Percentiles rank a stretch among this genome's conserved stretches.
These are phyloP conservation scores for Physcomitrium patens DNA, from an alignment of 225 moss, liverwort and hornwort genomes.

Conservation along the genomic window DNA sequence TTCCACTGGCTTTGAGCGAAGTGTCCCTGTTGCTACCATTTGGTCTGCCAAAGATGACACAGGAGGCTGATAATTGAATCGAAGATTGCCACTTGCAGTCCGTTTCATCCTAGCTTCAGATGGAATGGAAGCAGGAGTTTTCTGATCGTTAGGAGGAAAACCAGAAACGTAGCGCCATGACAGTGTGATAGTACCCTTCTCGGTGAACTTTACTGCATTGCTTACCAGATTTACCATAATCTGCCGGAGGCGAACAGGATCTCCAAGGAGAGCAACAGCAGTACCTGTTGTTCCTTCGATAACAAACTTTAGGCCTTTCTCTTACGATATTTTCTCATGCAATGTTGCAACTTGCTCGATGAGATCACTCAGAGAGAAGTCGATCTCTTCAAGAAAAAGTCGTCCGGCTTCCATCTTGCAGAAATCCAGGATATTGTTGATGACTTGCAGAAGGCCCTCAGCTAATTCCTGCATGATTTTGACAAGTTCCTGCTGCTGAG, in stretches of 20 bases:
- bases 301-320: slow-evolving; percentile 60
- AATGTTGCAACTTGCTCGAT: slow-evolving; percentile 76
- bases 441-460: slow-evolving; percentile 91
- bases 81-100: slow-evolving; percentile 40
- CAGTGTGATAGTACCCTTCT: slow-evolving; percentile 59
- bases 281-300: slow-evolving; percentile 45
- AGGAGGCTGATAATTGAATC: slow-evolving; percentile 15
- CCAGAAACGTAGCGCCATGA: slow-evolving; percentile 71
- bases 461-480: slow-evolving; percentile 97
- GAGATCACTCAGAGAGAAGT: slow-evolving; percentile 76
- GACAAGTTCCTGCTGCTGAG: slow-evolving; percentile 75
- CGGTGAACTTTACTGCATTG: slow-evolving; percentile 86
- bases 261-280: slow-evolving; percentile 70
- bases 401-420: slow-evolving; percentile 97
- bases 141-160: slow-evolving; percentile 43
- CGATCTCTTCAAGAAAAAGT: slow-evolving; percentile 83
- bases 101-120: slow-evolving; percentile 56
- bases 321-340: slow-evolving; percentile 63
- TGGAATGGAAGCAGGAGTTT: slow-evolving; percentile 34
- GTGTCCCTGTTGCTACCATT: slow-evolving; percentile 17
- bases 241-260: slow-evolving; percentile 94
- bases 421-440: slow-evolving; percentile 90
- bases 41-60: slow-evolving; percentile 35
- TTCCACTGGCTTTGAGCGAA: slow-evolving; percentile 32
- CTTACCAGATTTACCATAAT: slow-evolving; percentile 75